Base-by-base conservation (phyloP, 1,284 basidiomycete species). In the Grifola frondosa region DNA sequence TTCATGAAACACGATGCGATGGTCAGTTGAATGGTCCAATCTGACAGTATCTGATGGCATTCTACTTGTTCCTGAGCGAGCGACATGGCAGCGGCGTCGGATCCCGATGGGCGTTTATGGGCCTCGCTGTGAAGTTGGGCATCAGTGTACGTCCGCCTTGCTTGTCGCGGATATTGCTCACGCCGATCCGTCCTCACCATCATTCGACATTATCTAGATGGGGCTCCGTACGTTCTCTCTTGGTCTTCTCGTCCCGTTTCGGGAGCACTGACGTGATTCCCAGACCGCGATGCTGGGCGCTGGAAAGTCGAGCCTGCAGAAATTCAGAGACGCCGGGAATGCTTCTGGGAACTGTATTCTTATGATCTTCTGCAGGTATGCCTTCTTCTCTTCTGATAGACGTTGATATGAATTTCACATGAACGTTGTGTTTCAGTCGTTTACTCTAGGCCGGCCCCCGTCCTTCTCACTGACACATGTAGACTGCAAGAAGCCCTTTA, bases 281-380 rank as follows among this genome's bases (percentile, higher is more conserved):
- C 57, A 87, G 85, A 88, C 65, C 78, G 84, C 30, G 84, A 88
- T 59, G 80, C 80, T 41, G 81, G 80, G 22, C 75, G 73, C 41
- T 87, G 80, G 80, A 78, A 79, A 23, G 67, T 80, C 8, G 80
- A 84, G 52, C 60, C 66, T 10, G 62, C 66, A 16, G 84, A 87
- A 61, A 79, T 81, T 1, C 72, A 78, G 48, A 68, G 79, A 33
- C 75, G 84, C 16, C 76, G 84, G 4, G 79, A 84, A 57, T 64
- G 81, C 20, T 86, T 88, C 56, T 88, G 85, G 84, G 84, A 87
- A 53, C 53, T 86, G n/a, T 86, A 79, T 55, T 82, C 81, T 1
- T 84, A 87, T 48, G 84, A 87, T 59, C 78, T 82, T 2, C 80
- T 81, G 75, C 85, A 88, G 67, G 75, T 70, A 41, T 48, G 31